Evolutionary conservation across 2,329 filamentous ascomycete genomes (phyloP).

Genomic region (Xylariaceae sp.): DNA sequence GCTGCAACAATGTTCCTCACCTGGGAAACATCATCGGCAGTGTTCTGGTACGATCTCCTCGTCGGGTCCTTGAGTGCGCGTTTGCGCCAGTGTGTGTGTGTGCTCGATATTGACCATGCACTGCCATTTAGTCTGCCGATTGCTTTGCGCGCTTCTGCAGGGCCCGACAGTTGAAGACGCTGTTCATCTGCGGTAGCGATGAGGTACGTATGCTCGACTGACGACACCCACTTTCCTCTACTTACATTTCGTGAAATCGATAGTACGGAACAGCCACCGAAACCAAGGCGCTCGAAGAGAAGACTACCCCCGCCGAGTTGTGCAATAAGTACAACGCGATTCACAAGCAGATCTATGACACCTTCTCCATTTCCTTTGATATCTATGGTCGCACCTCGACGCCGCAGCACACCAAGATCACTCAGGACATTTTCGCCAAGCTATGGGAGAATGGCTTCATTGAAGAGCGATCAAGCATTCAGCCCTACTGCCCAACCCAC

Average conservation of each 20-base stretch:
- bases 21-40: slow-evolving; percentile 84
- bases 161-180: slow-evolving; percentile 69
- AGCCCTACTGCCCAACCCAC: slow-evolving; percentile 84
- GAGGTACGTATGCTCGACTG: slow-evolving; percentile 40
- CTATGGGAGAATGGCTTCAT: slow-evolving; percentile 85
- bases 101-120: not conserved
- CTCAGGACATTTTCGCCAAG: slow-evolving; percentile 82
- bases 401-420: slow-evolving; percentile 80
- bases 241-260: not conserved
- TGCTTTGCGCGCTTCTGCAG: slow-evolving; percentile 80
- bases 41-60: slow-evolving; percentile 48
- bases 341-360: slow-evolving; percentile 87
- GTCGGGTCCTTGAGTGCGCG: not conserved
- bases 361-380: slow-evolving; percentile 94
- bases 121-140: slow-evolving; percentile 52
- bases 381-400: slow-evolving; percentile 93
- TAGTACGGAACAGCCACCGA: slow-evolving; percentile 89
- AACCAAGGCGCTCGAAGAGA: slow-evolving; percentile 88
- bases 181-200: slow-evolving; percentile 85
- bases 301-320: slow-evolving; percentile 72
- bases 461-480: slow-evolving; percentile 78
- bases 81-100: not conserved
- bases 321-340: slow-evolving; percentile 91
- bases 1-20: slow-evolving; percentile 68
- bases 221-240: not conserved